Evolutionary conservation across 345 rosid genomes (phyloP).

Genomic region (Aquilaria malaccensis): DNA sequence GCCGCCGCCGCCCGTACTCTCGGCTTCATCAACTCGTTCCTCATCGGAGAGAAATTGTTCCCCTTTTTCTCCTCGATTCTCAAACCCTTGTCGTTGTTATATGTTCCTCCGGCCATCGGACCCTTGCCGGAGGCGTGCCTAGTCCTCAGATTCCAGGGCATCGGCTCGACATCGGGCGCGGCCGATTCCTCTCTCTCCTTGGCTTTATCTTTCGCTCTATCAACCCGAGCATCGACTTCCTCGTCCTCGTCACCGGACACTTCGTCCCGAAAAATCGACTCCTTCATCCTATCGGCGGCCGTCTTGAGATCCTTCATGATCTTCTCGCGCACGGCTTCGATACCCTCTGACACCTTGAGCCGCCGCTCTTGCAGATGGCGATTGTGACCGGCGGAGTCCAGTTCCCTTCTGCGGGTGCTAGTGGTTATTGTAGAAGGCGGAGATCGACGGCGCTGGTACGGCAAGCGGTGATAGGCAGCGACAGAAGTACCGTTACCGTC

Average conservation of each 20-base stretch:
- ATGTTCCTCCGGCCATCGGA: constrained; percentile 21
- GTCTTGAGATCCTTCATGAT: constrained; percentile 45
- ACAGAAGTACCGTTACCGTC: constrained; percentile 14
- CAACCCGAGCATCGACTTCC: constrained; percentile 11
- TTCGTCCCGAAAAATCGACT: constrained; percentile 26
- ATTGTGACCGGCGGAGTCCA: constrained; percentile 6
- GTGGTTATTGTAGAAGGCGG: constrained; percentile 16
- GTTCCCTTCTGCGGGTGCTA: constrained; percentile 11
- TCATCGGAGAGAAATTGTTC: constrained; percentile 25
- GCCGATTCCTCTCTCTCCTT: constrained; percentile 24
- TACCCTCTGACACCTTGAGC: constrained; percentile 38
- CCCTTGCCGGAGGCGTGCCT: constrained; percentile 56
- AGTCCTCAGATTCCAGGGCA: constrained; percentile 83
- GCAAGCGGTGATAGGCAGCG: constrained; percentile 16
- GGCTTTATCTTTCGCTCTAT: constrained; percentile 13
- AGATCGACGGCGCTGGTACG: constrained; percentile 23
- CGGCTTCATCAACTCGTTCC: constrained; percentile 21
- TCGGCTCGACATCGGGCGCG: constrained; percentile 22
- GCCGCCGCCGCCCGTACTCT: constrained; percentile 13
- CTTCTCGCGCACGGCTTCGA: constrained; percentile 50
- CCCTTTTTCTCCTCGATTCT: constrained; percentile 22
- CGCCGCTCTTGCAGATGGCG: constrained; percentile 13
- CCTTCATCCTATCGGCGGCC: constrained; percentile 41
- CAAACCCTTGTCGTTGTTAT: constrained; percentile 11
- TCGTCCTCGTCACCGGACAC: constrained; percentile 22